These are phyloP conservation scores for Tricholoma terreum DNA, from an alignment of 768 basidiomycete species.

Conservation along the genomic window DNA sequence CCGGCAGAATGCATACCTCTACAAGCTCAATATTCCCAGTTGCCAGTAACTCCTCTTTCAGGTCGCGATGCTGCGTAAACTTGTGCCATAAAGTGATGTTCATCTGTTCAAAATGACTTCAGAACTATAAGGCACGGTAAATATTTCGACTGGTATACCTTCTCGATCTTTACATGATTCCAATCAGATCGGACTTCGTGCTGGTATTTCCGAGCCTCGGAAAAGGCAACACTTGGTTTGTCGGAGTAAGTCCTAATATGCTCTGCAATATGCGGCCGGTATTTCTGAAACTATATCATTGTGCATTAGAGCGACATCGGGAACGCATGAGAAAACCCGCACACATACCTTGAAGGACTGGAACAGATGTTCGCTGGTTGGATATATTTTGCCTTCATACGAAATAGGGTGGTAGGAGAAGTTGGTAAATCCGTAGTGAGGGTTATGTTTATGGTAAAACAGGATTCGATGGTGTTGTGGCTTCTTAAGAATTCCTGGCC, in stretches of 20 bases:
- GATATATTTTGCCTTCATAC: slow-evolving; percentile 60
- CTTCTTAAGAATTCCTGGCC: slow-evolving; percentile 10
- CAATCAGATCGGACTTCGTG: slow-evolving; percentile 61
- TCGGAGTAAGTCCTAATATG: slow-evolving; percentile 60
- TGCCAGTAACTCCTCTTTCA: slow-evolving; percentile 53
- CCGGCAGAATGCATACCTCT: slow-evolving; percentile 42
- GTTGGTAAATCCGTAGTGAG: slow-evolving; percentile 71
- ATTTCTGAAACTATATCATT: slow-evolving; percentile 51
- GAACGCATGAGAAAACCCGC: not conserved
- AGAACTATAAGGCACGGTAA: not conserved
- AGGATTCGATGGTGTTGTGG: slow-evolving; percentile 36
- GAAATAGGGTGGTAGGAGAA: slow-evolving; percentile 63
- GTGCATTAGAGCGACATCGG: slow-evolving; percentile 3
- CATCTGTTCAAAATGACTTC: slow-evolving; percentile 46
- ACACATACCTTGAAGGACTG: slow-evolving; percentile 62
- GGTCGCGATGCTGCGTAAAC: slow-evolving; percentile 64
- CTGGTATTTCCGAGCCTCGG: slow-evolving; percentile 62
- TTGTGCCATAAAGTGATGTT: slow-evolving; percentile 61
- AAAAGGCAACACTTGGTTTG: slow-evolving; percentile 57
- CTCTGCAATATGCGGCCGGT: slow-evolving; percentile 63
- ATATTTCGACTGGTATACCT: slow-evolving; percentile 36
- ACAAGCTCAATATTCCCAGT: slow-evolving; percentile 68
- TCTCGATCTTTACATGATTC: slow-evolving; percentile 61
- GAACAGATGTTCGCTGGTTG: slow-evolving; percentile 75
- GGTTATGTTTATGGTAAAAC: slow-evolving; percentile 62